Conservation (phyloP, 2,329 filamentous ascomycete genomes). For the Pestalotiopsis sp. region DNA sequence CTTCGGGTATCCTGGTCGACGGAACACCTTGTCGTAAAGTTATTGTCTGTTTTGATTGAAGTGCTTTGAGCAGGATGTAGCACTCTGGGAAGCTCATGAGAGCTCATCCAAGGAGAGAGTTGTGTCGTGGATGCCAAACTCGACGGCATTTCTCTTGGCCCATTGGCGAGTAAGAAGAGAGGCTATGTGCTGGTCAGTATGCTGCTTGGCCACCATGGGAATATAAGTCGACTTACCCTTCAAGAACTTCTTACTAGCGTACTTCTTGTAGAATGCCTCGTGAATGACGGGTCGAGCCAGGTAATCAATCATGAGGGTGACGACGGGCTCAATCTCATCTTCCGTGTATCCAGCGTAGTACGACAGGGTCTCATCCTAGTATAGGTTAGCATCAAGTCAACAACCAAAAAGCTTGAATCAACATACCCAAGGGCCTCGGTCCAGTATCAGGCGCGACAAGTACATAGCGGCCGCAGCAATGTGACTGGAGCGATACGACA, state of each 20-base stretch:
- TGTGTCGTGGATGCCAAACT: conserved; percentile 57
- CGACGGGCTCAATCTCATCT: conserved; percentile 89
- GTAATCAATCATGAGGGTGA: conserved; percentile 95
- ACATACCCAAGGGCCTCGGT: conserved; percentile 88
- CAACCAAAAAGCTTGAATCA: not conserved
- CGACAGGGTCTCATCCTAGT: conserved; percentile 77
- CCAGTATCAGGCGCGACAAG: conserved; percentile 84
- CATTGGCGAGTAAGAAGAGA: conserved; percentile 90
- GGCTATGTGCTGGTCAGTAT: conserved; percentile 55
- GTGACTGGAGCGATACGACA: conserved; percentile 86
- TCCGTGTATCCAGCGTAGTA: conserved; percentile 95
- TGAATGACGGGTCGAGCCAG: conserved; percentile 87
- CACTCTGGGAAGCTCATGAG: conserved; percentile 19
- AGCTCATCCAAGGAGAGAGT: conserved; percentile 54
- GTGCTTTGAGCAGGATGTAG: conserved; percentile 15
- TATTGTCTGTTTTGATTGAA: conserved; percentile 17
- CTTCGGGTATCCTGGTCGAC: conserved; percentile 31
- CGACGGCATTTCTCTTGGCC: conserved; percentile 78
- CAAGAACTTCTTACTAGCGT: conserved; percentile 98
- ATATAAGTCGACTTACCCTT: conserved; percentile 69
- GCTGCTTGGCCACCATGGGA: not conserved
- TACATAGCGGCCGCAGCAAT: conserved; percentile 95
- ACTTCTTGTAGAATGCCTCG: conserved; percentile 99
- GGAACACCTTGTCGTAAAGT: conserved; percentile 24
- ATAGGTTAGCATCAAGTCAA: conserved; percentile 33